Conservation (phyloP, 2,329 filamentous ascomycete species). For the Chalaropsis ovoidea region DNA sequence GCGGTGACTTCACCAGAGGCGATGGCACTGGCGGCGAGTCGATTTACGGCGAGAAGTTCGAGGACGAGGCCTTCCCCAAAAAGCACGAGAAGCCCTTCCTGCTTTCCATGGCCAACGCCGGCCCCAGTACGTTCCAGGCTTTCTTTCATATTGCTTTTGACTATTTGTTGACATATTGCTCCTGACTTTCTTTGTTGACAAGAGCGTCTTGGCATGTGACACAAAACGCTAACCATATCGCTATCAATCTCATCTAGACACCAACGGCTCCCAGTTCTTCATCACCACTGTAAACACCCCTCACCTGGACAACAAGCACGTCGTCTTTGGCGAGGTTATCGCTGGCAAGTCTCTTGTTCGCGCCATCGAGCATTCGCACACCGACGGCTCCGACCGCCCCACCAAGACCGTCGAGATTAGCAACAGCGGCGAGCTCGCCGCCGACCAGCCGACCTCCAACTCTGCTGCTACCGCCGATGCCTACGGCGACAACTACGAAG, state of each 20-base stretch:
- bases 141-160: background rate
- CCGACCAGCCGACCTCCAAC: conserved; percentile 55
- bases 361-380: conserved; percentile 75
- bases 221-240: conserved; percentile 22
- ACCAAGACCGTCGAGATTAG: conserved; percentile 58
- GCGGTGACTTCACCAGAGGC: conserved; percentile 89
- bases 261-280: conserved; percentile 98
- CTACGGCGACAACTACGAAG: conserved; percentile 86
- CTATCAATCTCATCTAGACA: conserved; percentile 43
- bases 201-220: background rate
- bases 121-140: conserved; percentile 53
- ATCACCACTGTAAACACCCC: conserved; percentile 90
- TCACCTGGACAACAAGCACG: conserved; percentile 91
- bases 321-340: conserved; percentile 91
- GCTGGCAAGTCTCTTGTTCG: conserved; percentile 85
- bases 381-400: conserved; percentile 68
- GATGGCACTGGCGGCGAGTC: conserved; percentile 94
- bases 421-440: conserved; percentile 78
- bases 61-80: conserved; percentile 86
- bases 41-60: conserved; percentile 95
- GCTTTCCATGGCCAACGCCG: conserved; percentile 95
- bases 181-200: background rate
- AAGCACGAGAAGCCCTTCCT: conserved; percentile 92
- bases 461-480: conserved; percentile 62
- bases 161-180: background rate